Evolutionary conservation across 257 asterid genomes (phyloP).

Genomic region (Vinca minor): DNA sequence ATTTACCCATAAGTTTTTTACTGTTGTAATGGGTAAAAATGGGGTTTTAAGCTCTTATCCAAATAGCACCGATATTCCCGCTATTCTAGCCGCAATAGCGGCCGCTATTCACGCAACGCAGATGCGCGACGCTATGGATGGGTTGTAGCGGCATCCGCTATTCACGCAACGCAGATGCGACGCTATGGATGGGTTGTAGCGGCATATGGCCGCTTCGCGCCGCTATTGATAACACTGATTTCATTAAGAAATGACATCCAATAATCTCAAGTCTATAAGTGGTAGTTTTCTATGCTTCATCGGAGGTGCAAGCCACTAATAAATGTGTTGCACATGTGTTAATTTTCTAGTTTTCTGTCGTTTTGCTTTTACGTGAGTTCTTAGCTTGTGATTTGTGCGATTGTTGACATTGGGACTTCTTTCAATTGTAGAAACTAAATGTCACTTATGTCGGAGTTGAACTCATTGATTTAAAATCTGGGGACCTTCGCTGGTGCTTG

Average conservation of each 20-base stretch:
- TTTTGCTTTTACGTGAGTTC: neutral
- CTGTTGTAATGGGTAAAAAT: too few relatives aligned
- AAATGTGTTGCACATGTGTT: neutral
- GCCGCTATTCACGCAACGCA: too few relatives aligned
- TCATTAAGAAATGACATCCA: neutral
- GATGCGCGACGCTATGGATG: too few relatives aligned
- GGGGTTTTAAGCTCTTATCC: too few relatives aligned
- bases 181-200: too few relatives aligned
- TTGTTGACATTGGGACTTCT: slow-evolving; percentile 9
- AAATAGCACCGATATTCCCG: too few relatives aligned
- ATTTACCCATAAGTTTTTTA: too few relatives aligned
- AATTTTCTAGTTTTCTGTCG: neutral
- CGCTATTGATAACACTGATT: too few relatives aligned
- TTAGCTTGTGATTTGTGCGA: neutral
- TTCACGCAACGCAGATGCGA: too few relatives aligned
- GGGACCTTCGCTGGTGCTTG: slow-evolving; percentile 96
- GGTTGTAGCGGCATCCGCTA: too few relatives aligned
- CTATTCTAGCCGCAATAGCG: too few relatives aligned
- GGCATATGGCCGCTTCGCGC: too few relatives aligned
- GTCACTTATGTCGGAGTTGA: slow-evolving; percentile 81
- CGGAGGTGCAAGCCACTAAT: neutral
- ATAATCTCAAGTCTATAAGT: neutral
- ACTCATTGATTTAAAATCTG: slow-evolving; percentile 73
- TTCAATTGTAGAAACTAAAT: slow-evolving; percentile 68
- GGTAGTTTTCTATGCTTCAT: neutral